These are phyloP conservation scores for Daldinia vernicosa DNA, from an alignment of 495 filamentous ascomycete species.

Conservation along the genomic window DNA sequence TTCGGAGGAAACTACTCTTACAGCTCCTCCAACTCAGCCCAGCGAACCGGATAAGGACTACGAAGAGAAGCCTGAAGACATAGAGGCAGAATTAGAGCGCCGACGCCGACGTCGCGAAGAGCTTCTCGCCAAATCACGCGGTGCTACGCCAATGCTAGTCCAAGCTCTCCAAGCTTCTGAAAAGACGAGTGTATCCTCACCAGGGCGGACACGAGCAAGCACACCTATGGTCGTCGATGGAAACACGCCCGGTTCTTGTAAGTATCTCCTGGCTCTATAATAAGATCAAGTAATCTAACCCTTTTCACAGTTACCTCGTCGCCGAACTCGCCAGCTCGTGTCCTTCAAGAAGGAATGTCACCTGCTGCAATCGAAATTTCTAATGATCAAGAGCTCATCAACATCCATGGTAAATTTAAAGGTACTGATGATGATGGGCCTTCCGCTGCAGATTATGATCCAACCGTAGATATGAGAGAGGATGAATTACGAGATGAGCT, in stretches of 20 bases:
- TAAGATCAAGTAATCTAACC: constrained; percentile 17
- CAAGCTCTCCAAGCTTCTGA: constrained; percentile 76
- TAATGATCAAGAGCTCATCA: constrained; percentile 71
- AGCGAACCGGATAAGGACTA: constrained; percentile 50
- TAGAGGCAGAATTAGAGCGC: constrained; percentile 83
- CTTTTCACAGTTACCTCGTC: constrained; percentile 46
- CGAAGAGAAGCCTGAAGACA: constrained; percentile 69
- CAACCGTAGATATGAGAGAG: constrained; percentile 90
- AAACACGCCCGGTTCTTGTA: constrained; percentile 55
- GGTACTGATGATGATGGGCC: constrained; percentile 72
- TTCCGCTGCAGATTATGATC: constrained; percentile 96
- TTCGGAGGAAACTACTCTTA: constrained; percentile 58
- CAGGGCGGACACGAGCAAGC: constrained; percentile 56
- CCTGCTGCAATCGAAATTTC: constrained; percentile 55
- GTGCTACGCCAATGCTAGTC: constrained; percentile 75
- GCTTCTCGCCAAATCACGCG: constrained; percentile 83
- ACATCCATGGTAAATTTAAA: constrained; percentile 60
- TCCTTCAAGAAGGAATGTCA: constrained; percentile 52
- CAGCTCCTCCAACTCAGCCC: constrained; percentile 13
- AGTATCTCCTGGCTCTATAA: constrained; percentile 11
- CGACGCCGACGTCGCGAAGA: constrained; percentile 88
- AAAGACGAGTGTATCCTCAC: constrained; percentile 64
- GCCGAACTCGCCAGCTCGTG: constrained; percentile 48
- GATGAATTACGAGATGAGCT: constrained; percentile 77
- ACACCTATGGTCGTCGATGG: constrained; percentile 51